A percentile compares a stretch with the other conserved stretches of the same genome.
Conservation (phyloP, 139 green algal genomes). For the Chlorella sp. region DNA sequence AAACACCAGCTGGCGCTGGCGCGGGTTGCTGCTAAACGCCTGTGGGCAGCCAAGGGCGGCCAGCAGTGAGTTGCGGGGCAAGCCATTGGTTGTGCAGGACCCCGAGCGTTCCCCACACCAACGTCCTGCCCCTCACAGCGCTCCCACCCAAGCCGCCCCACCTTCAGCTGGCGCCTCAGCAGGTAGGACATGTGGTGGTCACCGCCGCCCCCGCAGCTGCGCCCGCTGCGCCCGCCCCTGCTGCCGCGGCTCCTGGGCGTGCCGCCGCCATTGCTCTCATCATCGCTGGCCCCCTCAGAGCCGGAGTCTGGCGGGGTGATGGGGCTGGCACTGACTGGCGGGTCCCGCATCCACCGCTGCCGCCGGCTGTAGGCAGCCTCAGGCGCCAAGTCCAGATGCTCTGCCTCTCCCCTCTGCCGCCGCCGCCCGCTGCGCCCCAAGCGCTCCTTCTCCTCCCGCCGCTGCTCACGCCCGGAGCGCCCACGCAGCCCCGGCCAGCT, state of each 20-base stretch:
- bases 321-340: not conserved
- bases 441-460: not conserved
- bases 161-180: slow-evolving; percentile 29
- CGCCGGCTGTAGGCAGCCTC: not conserved
- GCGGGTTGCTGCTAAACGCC: not conserved
- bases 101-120: too few species aligned
- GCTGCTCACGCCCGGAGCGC: not conserved
- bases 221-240: not conserved
- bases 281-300: not conserved
- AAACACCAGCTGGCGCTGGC: slow-evolving; percentile 11
- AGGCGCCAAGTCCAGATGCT: not conserved
- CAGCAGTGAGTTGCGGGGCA: not conserved
- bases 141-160: not conserved
- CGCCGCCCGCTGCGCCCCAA: not conserved
- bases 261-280: not conserved
- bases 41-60: not conserved
- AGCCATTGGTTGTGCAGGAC: too few species aligned
- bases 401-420: too few species aligned
- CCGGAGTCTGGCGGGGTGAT: not conserved
- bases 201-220: not conserved
- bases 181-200: slow-evolving; percentile 1
- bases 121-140: not conserved
- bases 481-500: not conserved
- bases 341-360: slow-evolving; percentile 23
- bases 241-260: not conserved